These are phyloP conservation scores for Trichosanthes cucumerina DNA, from an alignment of 306 rosid species.

Conservation along the genomic window DNA sequence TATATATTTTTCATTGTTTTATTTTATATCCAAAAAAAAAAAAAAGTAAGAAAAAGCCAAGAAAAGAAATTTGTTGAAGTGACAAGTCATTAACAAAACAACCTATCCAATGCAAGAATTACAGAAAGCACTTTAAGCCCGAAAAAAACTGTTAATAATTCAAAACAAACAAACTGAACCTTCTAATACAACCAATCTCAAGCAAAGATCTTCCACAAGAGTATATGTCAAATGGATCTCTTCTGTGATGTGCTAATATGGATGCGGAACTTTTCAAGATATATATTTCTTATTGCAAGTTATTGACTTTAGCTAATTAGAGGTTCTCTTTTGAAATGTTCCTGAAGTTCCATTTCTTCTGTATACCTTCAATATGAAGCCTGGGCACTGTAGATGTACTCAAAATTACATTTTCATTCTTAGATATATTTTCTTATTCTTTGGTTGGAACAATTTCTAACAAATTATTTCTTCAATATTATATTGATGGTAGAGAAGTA, in stretches of 20 bases:
- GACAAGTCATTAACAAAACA: too few species aligned
- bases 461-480: neutral
- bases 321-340: neutral
- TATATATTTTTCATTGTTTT: too few species aligned
- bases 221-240: neutral
- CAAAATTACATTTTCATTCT: neutral
- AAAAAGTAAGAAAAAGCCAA: too few species aligned
- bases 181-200: too few species aligned
- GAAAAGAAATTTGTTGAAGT: too few species aligned
- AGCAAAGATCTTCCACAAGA: too few species aligned
- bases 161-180: too few species aligned
- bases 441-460: neutral
- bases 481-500: neutral
- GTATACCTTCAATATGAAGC: neutral
- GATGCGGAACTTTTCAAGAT: neutral
- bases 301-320: neutral
- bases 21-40: too few species aligned
- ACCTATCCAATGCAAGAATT: too few species aligned
- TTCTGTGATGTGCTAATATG: neutral
- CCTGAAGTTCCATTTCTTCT: neutral
- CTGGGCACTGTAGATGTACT: neutral
- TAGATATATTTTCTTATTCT: neutral
- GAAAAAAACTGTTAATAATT: too few species aligned
- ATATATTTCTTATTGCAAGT: neutral
- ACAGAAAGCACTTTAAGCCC: too few species aligned